Evolutionary conservation across 177 flowering plant species (phyloP).

Genomic region (Vitis hybrid): DNA sequence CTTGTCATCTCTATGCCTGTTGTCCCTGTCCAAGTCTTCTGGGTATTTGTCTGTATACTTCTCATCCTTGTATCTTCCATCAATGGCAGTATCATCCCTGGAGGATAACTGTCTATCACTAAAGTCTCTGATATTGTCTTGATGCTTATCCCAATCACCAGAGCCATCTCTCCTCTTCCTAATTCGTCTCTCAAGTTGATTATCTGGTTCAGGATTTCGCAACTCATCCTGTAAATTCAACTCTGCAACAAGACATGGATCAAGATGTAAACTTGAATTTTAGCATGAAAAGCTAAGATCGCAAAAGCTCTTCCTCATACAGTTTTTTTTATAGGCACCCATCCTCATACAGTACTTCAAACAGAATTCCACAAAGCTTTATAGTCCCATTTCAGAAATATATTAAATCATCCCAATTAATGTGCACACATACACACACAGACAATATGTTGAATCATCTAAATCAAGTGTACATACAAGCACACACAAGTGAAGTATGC

Average conservation of each 20-base stretch:
- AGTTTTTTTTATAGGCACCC: neutral
- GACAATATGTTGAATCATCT: no score
- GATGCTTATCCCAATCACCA: constrained; percentile 28
- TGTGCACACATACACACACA: no score
- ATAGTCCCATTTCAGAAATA: neutral
- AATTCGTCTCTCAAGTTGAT: constrained; percentile 23
- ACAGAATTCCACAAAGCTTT: neutral
- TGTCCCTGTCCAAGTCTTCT: constrained; percentile 28
- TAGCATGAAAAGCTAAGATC: neutral
- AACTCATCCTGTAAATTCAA: constrained; percentile 12
- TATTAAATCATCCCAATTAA: no score
- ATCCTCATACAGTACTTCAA: neutral
- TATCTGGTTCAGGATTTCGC: constrained; percentile 29
- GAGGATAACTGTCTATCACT: constrained; percentile 21
- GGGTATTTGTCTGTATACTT: constrained; percentile 29
- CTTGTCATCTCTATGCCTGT: constrained; percentile 27
- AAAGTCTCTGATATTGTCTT: constrained; percentile 20
- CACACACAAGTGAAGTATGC: no score
- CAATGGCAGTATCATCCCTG: constrained; percentile 27
- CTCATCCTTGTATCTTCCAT: constrained; percentile 30
- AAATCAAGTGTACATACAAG: no score
- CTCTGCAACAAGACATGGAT: constrained; percentile 18
- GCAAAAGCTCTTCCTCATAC: neutral
- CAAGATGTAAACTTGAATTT: neutral
- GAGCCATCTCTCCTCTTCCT: constrained; percentile 29